Evolutionary conservation across 2,329 filamentous ascomycete genomes (phyloP).

Genomic region (Clonostachys byssicola): DNA sequence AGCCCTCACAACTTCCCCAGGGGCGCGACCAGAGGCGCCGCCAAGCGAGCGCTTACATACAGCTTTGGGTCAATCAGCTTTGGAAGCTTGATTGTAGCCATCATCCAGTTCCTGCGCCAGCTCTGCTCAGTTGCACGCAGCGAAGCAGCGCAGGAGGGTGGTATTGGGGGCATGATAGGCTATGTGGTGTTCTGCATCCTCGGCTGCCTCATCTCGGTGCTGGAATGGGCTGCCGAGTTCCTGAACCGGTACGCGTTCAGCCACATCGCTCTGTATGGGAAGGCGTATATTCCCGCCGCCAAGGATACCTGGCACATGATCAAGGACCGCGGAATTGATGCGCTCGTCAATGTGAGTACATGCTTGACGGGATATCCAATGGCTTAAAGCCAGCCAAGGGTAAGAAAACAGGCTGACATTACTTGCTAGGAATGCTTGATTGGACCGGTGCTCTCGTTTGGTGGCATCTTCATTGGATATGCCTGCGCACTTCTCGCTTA

Average conservation of each 20-base stretch:
- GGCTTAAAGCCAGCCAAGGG: no score
- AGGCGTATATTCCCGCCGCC: slow-evolving; percentile 78
- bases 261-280: slow-evolving; percentile 90
- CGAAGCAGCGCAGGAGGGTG: slow-evolving; percentile 63
- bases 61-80: slow-evolving; percentile 89
- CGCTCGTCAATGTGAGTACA: slow-evolving; percentile 64
- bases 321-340: slow-evolving; percentile 86
- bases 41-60: slow-evolving; percentile 79
- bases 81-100: slow-evolving; percentile 79
- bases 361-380: no score
- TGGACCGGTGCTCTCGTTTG: slow-evolving; percentile 70
- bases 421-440: slow-evolving; percentile 65
- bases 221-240: slow-evolving; percentile 85
- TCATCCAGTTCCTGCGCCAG: slow-evolving; percentile 83
- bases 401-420: slow-evolving; percentile 1
- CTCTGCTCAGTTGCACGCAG: slow-evolving; percentile 70
- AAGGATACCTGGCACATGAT: slow-evolving; percentile 92
- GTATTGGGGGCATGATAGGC: slow-evolving; percentile 65
- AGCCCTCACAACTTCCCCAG: slow-evolving; percentile 65
- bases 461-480: slow-evolving; percentile 79
- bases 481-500: slow-evolving; percentile 78
- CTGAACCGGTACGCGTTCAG: slow-evolving; percentile 91
- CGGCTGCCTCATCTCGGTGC: slow-evolving; percentile 68
- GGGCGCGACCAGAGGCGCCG: slow-evolving; percentile 77
- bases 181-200: slow-evolving; percentile 69